Percentiles rank a stretch among this genome's conserved stretches.
Conservation (phyloP, 2,329 filamentous ascomycete species). For the Aspergillus puulaauensis region DNA sequence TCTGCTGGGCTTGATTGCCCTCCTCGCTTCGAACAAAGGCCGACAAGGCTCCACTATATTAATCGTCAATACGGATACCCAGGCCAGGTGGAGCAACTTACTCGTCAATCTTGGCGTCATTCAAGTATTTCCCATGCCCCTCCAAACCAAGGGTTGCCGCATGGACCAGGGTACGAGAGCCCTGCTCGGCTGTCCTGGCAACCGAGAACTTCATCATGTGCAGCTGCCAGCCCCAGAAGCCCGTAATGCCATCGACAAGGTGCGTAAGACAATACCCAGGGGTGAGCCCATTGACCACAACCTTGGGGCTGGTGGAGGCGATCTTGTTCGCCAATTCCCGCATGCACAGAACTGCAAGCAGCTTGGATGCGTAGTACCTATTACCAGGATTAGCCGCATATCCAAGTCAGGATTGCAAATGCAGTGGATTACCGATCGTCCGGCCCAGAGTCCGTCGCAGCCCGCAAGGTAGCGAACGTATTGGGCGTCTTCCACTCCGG, state of each 20-base stretch:
- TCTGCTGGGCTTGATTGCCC: conserved; percentile 34
- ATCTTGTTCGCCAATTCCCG: not conserved
- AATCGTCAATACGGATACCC: not conserved
- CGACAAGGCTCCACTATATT: conserved; percentile 23
- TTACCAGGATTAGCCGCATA: not conserved
- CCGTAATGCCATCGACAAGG: not conserved
- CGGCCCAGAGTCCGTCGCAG: not conserved
- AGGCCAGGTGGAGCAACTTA: not conserved
- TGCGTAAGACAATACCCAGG: not conserved
- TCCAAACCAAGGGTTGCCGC: conserved; percentile 37
- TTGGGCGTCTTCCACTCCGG: conserved; percentile 35
- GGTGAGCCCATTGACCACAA: not conserved
- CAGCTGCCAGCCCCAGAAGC: not conserved
- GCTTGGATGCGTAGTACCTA: not conserved
- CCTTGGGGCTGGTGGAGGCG: not conserved
- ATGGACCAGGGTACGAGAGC: not conserved
- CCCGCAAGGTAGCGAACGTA: conserved; percentile 40
- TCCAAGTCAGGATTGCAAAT: not conserved
- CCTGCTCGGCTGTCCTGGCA: not conserved
- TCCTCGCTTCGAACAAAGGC: conserved; percentile 42
- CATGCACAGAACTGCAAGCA: not conserved
- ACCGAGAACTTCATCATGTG: not conserved
- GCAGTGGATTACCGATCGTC: not conserved
- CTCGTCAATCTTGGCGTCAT: conserved; percentile 28
- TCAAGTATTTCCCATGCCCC: conserved; percentile 49